phyloP scores from a whole-genome alignment of 2,329 filamentous ascomycete genomes.

The Hortaea werneckii region DNA sequence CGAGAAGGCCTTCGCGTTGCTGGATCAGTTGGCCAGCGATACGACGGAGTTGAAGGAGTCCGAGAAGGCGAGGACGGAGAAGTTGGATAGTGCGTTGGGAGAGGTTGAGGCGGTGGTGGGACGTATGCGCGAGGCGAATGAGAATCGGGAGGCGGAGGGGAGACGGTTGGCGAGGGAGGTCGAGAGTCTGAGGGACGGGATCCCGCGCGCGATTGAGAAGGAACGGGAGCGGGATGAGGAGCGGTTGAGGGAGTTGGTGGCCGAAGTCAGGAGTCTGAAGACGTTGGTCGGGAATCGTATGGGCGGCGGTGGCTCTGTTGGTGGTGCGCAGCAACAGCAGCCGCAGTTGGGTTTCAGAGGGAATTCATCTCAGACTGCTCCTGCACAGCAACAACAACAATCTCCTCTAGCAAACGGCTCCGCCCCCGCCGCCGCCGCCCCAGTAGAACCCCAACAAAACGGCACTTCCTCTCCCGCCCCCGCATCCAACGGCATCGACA shows the following conservation, averaged over 20 bases:
- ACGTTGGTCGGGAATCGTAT: constrained; percentile 63
- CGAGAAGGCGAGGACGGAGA: constrained; percentile 73
- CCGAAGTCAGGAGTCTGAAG: constrained; percentile 86
- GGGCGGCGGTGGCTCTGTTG: constrained; percentile 5
- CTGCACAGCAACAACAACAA: neutral
- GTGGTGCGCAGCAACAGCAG: constrained; percentile 1
- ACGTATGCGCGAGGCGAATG: constrained; percentile 71
- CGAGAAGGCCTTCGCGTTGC: constrained; percentile 77
- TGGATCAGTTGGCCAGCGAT: constrained; percentile 86
- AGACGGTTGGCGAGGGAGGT: constrained; percentile 81
- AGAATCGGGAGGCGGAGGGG: constrained; percentile 76
- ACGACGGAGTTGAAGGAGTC: constrained; percentile 79
- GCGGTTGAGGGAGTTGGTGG: constrained; percentile 72
- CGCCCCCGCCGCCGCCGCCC: neutral
- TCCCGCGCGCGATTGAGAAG: constrained; percentile 79
- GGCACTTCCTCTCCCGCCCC: neutral
- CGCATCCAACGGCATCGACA: neutral
- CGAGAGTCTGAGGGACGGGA: constrained; percentile 66
- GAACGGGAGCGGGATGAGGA: constrained; percentile 77
- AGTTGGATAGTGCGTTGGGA: constrained; percentile 67
- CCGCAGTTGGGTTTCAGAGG: neutral
- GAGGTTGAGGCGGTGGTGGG: constrained; percentile 77
- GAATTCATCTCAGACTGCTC: neutral
- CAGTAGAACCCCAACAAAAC: neutral
- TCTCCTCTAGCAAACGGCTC: neutral